Evolutionary conservation across 2,329 filamentous ascomycete genomes (phyloP).

Genomic region (Rhynchosporium secalis): DNA sequence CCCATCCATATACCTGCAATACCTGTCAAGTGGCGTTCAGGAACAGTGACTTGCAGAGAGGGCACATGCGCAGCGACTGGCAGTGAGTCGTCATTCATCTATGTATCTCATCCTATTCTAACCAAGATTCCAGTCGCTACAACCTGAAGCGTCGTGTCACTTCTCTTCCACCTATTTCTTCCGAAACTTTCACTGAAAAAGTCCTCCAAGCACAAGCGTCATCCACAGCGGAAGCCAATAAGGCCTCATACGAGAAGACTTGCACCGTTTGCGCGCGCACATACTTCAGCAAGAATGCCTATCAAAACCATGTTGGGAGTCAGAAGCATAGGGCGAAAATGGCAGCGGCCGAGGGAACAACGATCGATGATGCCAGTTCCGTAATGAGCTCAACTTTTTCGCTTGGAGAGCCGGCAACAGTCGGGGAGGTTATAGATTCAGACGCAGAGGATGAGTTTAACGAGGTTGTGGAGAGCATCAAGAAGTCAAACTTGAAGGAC

Average conservation of each 20-base stretch:
- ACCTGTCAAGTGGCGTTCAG: slow-evolving; percentile 97
- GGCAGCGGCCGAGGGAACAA: slow-evolving; percentile 46
- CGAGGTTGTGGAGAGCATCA: slow-evolving; percentile 74
- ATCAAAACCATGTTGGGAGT: slow-evolving; percentile 86
- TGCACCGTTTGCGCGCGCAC: slow-evolving; percentile 86
- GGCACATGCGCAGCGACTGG: slow-evolving; percentile 98
- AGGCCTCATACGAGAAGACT: slow-evolving; percentile 81
- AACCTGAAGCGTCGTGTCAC: slow-evolving; percentile 95
- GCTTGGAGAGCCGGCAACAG: slow-evolving; percentile 68
- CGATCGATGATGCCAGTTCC: slow-evolving; percentile 70
- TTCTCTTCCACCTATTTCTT: slow-evolving; percentile 83
- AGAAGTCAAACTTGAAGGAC: slow-evolving; percentile 57
- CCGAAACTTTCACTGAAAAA: slow-evolving; percentile 93
- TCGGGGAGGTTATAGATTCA: slow-evolving; percentile 56
- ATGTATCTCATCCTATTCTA: slow-evolving; percentile 23
- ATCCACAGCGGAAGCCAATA: slow-evolving; percentile 80
- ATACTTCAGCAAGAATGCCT: slow-evolving; percentile 96
- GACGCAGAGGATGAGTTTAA: slow-evolving; percentile 75
- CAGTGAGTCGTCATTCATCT: slow-evolving; percentile 63
- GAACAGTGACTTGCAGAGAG: slow-evolving; percentile 87
- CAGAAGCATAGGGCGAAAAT: slow-evolving; percentile 81
- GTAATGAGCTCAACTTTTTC: slow-evolving; percentile 91
- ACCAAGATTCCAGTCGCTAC: slow-evolving; percentile 66
- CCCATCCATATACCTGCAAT: slow-evolving; percentile 96
- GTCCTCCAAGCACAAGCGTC: slow-evolving; percentile 87